These are phyloP conservation scores for Picea glauca DNA, from an alignment of 75 land plant genomes.

Conservation along the genomic window DNA sequence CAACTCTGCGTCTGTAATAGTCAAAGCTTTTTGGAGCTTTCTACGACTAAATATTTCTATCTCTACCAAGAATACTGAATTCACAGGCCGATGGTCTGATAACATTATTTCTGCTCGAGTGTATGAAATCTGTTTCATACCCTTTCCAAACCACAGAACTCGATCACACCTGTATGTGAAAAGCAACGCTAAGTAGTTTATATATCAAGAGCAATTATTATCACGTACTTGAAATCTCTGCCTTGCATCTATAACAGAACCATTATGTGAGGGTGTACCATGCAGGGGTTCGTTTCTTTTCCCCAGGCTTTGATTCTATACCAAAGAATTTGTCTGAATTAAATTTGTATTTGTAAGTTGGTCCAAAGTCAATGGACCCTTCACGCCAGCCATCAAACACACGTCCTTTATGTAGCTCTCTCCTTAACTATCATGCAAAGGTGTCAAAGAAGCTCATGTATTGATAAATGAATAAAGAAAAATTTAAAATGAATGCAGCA, in stretches of 20 bases:
- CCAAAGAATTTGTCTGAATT: conserved; percentile 53
- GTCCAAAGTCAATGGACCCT: conserved; percentile 59
- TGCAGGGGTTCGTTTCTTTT: conserved; percentile 73
- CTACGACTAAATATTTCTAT: conserved; percentile 17
- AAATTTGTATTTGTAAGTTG: conserved; percentile 69
- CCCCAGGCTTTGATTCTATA: conserved; percentile 23
- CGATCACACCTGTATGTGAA: conserved; percentile 77
- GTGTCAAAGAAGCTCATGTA: too few species aligned
- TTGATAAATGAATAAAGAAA: neutral
- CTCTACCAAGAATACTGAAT: conserved; percentile 40
- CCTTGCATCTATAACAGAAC: neutral
- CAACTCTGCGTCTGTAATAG: conserved; percentile 33
- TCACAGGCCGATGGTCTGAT: conserved; percentile 86
- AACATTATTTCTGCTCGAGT: conserved; percentile 41
- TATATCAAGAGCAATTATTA: neutral
- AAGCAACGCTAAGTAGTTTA: neutral
- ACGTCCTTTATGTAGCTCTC: conserved; percentile 43
- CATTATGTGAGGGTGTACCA: conserved; percentile 26
- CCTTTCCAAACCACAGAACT: conserved; percentile 74
- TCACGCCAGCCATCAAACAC: conserved; percentile 79
- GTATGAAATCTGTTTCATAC: conserved; percentile 54
- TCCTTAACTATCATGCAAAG: conserved; percentile 38
- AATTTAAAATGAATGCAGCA: neutral
- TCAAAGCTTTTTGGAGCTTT: conserved; percentile 31
- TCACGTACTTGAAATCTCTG: too few species aligned